Evolutionary conservation across 805 yeast genomes (phyloP), one percentile per base, ranked within the genome.

Genomic region (Suhomyces tanzawaensis): DNA sequence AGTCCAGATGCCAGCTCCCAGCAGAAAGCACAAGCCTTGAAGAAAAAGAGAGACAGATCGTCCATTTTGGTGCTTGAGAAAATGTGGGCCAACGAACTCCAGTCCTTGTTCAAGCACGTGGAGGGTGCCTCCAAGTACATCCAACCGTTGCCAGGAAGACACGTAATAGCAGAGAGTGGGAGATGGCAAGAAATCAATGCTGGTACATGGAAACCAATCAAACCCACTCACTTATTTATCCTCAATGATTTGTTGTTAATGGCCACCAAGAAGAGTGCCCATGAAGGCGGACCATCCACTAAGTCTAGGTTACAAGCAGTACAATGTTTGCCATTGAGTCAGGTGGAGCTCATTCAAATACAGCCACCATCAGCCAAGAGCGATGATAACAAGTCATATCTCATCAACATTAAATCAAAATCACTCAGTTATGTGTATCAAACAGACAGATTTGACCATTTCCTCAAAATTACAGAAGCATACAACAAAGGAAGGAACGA

Each of bases 101-200:
- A 75, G 38, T 72, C 77, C 7, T 62, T 89, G 36, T 88, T 82
- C 58, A 79, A 79, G 48, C 87, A 84, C 45, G 95, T 90, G 12
- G 96, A 90, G 46, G 95, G 96, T n/a, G 89, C 95, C 1, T 90
- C 85, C 49, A 85, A 85, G 52, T 77, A 74, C 42, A 69, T 89
- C 26, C 84, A 88, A 15, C 78, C 85, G 1, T 58, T 76, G 6
- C 87, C 90, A 0, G 93, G 90, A 3, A 73, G 96, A 34, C 96
- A 88, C 58, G 76, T 89, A 2, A 63, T 87, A 14, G 75, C 80
- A 7, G 93, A 89, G 50, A 79, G 88, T 55, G 83, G 84, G 2
- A 74, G 89, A 34, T 90, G 96, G 96, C 78, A 75, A 41, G 96
- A 89, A 59, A 64, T 90, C 42, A 89, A 88, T 52, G 78, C 84